Base-by-base conservation (phyloP, 2,329 filamentous ascomycete genomes). In the Neodidymelliopsis sp. region DNA sequence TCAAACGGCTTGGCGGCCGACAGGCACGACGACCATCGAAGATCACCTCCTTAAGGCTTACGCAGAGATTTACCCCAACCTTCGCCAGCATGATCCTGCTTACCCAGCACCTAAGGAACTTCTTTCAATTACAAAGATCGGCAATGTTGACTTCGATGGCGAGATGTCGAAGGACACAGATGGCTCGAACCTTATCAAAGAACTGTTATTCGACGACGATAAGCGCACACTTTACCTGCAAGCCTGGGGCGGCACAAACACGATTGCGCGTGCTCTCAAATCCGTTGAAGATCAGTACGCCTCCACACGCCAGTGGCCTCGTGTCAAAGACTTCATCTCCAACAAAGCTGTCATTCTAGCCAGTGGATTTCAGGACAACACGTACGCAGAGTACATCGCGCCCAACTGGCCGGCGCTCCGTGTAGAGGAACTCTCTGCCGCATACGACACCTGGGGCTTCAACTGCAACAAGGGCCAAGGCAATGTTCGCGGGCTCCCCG, bases 201-300 rank as follows among this genome's bases (percentile, higher is more conserved):
- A 28, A 3, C 34, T 55, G 4, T 28, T 55, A 2, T 43, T 55
- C n/a, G 47, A 55, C 48, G 19, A 35, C 12, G 52, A 55, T 20
- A 33, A 18, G 18, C 52, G 52, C 16, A 54, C 25, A 1, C 52
- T 54, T 1, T 54, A 54, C 25, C 39, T 55, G 2, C 52, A 51
- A 12, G 52, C 52, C 5, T 51, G 52, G 52, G 52, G 52, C 34
- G 47, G 52, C n/a, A 55, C 43, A 24, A 55, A 51, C 43, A 52
- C 52, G 6, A 52, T 55, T 12, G 47, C 52, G 10, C 47, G 52
- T 35, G 52, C 52, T 12, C 43, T 55, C 16, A 49, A 48, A n/a
- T 51, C 47, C 12, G 37, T 55, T 30, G 15, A 23, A 15, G 47
- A 48, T 11, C 9, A 23, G 2, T 30, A 55, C 19, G 27, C 43